Evolutionary conservation across 2,329 filamentous ascomycete genomes (phyloP), one percentile per base, ranked within the genome.

Genomic region (Aschersonia sp.): DNA sequence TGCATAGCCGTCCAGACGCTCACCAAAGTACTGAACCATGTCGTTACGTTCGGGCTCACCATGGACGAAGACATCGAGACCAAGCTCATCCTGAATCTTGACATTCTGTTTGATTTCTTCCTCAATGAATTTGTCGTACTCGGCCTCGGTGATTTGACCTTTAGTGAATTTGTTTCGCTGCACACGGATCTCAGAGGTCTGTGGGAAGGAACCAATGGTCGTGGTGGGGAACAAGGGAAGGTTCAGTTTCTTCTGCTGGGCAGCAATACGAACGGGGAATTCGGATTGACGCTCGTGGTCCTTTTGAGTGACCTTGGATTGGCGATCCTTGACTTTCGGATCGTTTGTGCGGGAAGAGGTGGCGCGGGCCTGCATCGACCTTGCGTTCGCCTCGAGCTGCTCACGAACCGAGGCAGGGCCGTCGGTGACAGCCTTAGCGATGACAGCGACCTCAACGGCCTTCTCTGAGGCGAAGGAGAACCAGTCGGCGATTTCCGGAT

Each of bases 11-110:
- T 94, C 81, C 54, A 98, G 79, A 63, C 87, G 85, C 81, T 98
- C 92, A 71, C 92, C 92, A 61, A 98, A 98, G 83, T 95, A 98
- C 73, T 98, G 92, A 47, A 98, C 92, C 92, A 98, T 98, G 82
- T 98, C 92, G 75, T 98, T 98, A 69, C 92, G 88, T 81, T 98
- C 92, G 51, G 92, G 92, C 79, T 98, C 92, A 66, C 92, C 92
- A 76, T 98, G 92, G 55, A 98, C 92, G 66, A 85, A 87, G 67
- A 98, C 92, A 60, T 98, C 92, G 48, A 98, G 83, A 68, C 81
- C 88, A 62, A 98, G 89, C 75, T 97, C 92, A 62, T 97, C 88
- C 75, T 98, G 92, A 69, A 97, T 86, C 77, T 88, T 86, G 71
- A 98, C 79, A 64, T 90, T 87, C 53, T 94, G 83, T 62, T 87